phyloP scores from a whole-genome alignment of 306 rosid species.

The Cucumis cinereus region DNA sequence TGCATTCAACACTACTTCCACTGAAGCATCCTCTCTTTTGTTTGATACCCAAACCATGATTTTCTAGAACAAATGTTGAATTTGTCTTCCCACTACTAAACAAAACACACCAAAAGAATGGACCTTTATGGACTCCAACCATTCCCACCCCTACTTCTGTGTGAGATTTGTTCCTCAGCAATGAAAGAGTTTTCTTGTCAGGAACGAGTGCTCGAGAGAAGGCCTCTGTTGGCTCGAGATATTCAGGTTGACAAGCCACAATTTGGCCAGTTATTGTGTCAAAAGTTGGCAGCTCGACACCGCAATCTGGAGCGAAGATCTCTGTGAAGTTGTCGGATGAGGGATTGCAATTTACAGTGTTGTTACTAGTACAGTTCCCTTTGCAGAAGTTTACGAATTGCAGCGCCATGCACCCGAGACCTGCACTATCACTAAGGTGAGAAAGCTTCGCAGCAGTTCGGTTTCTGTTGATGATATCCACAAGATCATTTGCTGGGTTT shows the following conservation, averaged over 20 bases:
- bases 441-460: constrained; percentile 56
- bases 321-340: constrained; percentile 79
- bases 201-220: constrained; percentile 36
- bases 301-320: constrained; percentile 82
- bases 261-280: constrained; percentile 58
- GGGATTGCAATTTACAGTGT: constrained; percentile 53
- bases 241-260: constrained; percentile 52
- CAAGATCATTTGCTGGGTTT: constrained; percentile 74
- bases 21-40: constrained; percentile 82
- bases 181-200: constrained; percentile 35
- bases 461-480: constrained; percentile 59
- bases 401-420: constrained; percentile 93
- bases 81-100: constrained; percentile 61
- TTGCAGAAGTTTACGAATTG: constrained; percentile 68
- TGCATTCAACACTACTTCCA: constrained; percentile 66
- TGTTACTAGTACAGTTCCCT: constrained; percentile 53
- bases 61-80: constrained; percentile 70
- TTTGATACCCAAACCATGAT: constrained; percentile 59
- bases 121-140: constrained; percentile 55
- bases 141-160: constrained; percentile 72
- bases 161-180: constrained; percentile 60
- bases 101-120: constrained; percentile 73
- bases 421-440: constrained; percentile 52
- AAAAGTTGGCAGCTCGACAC: constrained; percentile 83
- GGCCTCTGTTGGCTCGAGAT: constrained; percentile 59